phyloP scores from a whole-genome alignment of 1,139 yeast species.

The Arxiozyma slooffiae region DNA sequence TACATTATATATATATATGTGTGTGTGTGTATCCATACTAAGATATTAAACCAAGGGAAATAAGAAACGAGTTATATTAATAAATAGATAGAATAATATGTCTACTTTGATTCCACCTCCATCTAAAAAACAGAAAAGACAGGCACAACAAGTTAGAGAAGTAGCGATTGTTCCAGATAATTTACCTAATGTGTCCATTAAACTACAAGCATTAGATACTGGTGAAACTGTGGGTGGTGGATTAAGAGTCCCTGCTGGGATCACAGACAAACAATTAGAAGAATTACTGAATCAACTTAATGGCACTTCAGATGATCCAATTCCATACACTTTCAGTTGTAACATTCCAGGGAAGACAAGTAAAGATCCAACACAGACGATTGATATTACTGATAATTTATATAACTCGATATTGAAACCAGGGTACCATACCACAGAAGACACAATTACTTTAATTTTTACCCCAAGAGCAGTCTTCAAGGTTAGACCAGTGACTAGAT shows the following conservation, averaged over 20 bases:
- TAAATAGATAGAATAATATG: constrained; percentile 37
- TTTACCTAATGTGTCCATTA: constrained; percentile 77
- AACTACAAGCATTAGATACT: constrained; percentile 90
- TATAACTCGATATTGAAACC: constrained; percentile 78
- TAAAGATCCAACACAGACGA: constrained; percentile 34
- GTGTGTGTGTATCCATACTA: too few species aligned
- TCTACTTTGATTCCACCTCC: constrained; percentile 93
- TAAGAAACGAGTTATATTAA: not conserved
- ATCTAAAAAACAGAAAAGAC: constrained; percentile 77
- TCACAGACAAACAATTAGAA: constrained; percentile 79
- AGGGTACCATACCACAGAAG: constrained; percentile 83
- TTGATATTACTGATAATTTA: constrained; percentile 70
- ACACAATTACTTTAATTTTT: constrained; percentile 77
- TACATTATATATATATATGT: too few species aligned
- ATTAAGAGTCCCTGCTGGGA: constrained; percentile 83
- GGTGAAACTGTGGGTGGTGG: constrained; percentile 82
- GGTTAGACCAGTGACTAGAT: constrained; percentile 82
- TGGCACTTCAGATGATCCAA: constrained; percentile 66
- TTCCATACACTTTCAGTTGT: constrained; percentile 80
- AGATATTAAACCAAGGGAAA: not conserved
- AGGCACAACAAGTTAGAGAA: constrained; percentile 72
- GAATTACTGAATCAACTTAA: constrained; percentile 67
- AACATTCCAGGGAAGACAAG: constrained; percentile 37
- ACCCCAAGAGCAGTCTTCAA: constrained; percentile 94
- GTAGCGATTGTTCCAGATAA: constrained; percentile 67